Evolutionary conservation across 2,329 filamentous ascomycete genomes (phyloP).

Genomic region (Penicillium sp.): DNA sequence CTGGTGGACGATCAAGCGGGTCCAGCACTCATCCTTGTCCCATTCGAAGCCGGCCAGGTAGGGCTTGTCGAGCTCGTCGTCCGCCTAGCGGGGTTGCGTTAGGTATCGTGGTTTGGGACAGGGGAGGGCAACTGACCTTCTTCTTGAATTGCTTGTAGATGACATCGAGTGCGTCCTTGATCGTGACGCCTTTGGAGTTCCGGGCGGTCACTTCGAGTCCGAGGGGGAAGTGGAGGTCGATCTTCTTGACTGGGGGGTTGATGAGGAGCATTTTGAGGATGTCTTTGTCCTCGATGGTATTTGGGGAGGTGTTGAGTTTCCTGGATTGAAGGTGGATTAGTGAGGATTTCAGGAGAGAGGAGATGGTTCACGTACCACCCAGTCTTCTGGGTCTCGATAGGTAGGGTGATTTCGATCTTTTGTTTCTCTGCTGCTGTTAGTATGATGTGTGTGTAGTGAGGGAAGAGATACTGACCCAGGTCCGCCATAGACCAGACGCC

Average conservation of each 20-base stretch:
- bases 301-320: conserved; percentile 90
- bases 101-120: background rate
- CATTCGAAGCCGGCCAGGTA: conserved; percentile 95
- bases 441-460: background rate
- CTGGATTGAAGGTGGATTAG: conserved; percentile 48
- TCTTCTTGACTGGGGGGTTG: conserved; percentile 84
- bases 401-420: conserved; percentile 34
- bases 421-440: conserved; percentile 27
- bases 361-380: conserved; percentile 29
- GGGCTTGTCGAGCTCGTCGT: conserved; percentile 85
- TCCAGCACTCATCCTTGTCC: conserved; percentile 92
- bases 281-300: conserved; percentile 77
- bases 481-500: conserved; percentile 83
- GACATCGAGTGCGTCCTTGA: conserved; percentile 94
- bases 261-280: conserved; percentile 80
- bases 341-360: background rate
- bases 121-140: conserved; percentile 63
- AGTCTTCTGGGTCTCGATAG: conserved; percentile 39
- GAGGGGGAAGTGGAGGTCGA: conserved; percentile 87
- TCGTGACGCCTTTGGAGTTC: conserved; percentile 91
- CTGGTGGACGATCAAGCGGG: conserved; percentile 81
- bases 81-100: conserved; percentile 59
- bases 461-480: conserved; percentile 64
- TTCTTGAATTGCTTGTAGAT: conserved; percentile 98
- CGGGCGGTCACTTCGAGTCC: conserved; percentile 85